Evolutionary conservation across 495 filamentous ascomycete species (phyloP).

Genomic region (Stereocaulon alpinum): DNA sequence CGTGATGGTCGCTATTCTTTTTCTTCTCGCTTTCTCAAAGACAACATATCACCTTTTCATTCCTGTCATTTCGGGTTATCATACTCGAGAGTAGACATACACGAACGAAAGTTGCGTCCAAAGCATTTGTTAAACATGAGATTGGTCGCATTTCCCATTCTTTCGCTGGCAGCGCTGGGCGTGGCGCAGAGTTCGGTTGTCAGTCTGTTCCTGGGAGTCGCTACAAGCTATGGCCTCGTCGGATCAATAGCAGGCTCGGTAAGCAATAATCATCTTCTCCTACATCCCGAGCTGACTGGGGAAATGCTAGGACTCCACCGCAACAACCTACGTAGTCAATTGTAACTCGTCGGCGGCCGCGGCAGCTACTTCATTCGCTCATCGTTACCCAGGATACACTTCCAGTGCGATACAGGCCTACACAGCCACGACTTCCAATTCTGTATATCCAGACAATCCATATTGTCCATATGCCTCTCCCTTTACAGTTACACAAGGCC

Average conservation of each 20-base stretch:
- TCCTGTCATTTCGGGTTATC: neutral
- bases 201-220: neutral
- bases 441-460: too few species aligned
- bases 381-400: too few species aligned
- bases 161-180: conserved; percentile 1
- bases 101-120: neutral
- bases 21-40: neutral
- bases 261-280: neutral
- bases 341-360: neutral
- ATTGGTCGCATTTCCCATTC: neutral
- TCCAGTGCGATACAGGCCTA: too few species aligned
- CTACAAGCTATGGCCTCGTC: neutral
- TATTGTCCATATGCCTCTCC: neutral
- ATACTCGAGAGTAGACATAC: neutral
- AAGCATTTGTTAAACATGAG: neutral
- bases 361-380: neutral
- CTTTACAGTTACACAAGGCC: neutral
- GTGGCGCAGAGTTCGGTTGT: neutral
- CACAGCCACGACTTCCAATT: too few species aligned
- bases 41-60: too few species aligned
- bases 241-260: conserved; percentile 10
- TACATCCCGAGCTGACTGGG: neutral
- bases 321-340: conserved; percentile 4
- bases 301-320: neutral
- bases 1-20: neutral